These are phyloP conservation scores for Zizania latifolia DNA, from an alignment of 176 grass and related monocot species.

Conservation along the genomic window DNA sequence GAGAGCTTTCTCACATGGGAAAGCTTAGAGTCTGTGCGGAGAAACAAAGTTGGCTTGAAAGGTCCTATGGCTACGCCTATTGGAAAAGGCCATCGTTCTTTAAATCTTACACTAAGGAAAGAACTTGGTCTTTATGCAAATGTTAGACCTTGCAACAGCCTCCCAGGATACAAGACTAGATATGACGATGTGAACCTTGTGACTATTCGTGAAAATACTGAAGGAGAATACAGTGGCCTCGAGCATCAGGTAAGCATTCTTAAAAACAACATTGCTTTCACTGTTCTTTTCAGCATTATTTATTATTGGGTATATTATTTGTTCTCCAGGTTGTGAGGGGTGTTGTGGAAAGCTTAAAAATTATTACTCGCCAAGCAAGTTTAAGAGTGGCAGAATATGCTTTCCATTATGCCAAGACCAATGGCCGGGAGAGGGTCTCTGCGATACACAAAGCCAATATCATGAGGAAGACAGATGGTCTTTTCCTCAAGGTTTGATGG, in stretches of 20 bases:
- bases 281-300: slow-evolving; percentile 1
- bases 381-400: slow-evolving; percentile 98
- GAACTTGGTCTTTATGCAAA: slow-evolving; percentile 92
- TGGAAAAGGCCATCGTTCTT: slow-evolving; percentile 93
- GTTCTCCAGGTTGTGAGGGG: slow-evolving; percentile 81
- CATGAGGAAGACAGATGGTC: slow-evolving; percentile 98
- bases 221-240: slow-evolving; percentile 97
- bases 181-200: slow-evolving; percentile 96
- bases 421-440: slow-evolving; percentile 81
- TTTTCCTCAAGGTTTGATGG: slow-evolving; percentile 81
- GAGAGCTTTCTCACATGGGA: slow-evolving; percentile 97
- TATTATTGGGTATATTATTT: slow-evolving; percentile 8
- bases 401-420: slow-evolving; percentile 88
- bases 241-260: slow-evolving; percentile 76
- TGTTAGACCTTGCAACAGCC: slow-evolving; percentile 93
- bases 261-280: neutral
- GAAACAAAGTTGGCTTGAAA: slow-evolving; percentile 90
- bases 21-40: slow-evolving; percentile 83
- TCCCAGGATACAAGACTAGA: slow-evolving; percentile 87
- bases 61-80: slow-evolving; percentile 99
- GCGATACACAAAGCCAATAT: slow-evolving; percentile 99
- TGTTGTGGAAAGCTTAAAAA: slow-evolving; percentile 99
- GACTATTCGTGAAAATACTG: slow-evolving; percentile 96
- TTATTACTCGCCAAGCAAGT: slow-evolving; percentile 95
- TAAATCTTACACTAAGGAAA: slow-evolving; percentile 95